Evolutionary conservation across 202 grass and related monocot species (phyloP), one percentile per base, ranked within the genome.

Genomic region (Dendrocalamus latiflorus): DNA sequence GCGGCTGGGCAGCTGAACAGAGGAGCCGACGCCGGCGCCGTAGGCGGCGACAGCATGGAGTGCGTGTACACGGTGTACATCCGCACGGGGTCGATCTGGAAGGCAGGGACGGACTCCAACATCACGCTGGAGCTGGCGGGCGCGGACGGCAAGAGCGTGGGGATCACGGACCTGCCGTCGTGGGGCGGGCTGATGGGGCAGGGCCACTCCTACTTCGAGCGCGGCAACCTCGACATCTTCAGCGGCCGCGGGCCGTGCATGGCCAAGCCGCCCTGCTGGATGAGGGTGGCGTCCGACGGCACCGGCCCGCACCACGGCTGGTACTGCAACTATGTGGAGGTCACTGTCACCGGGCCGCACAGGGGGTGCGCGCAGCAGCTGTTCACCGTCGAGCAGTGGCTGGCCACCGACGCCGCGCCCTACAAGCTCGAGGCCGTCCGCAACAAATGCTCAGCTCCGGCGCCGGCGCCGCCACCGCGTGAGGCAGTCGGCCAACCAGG

Each of bases 311-410:
- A 94, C 90, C 94, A 94, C 84, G 92, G 94, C 6, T 97, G 94
- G 92, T 97, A 97, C 86, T 94, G 94, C 88, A 97, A 94, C 88
- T 94, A 97, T 86, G 86, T 97, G 20, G 94, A 97, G 90, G 94
- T 94, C 77, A 93, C 94, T 38, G 66, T 84, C n/a, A n/a, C n/a
- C n/a, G n/a, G n/a, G n/a, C n/a, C n/a, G n/a, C n/a, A n/a, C n/a
- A n/a, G n/a, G n/a, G n/a, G n/a, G n/a, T n/a, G n/a, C n/a, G n/a
- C n/a, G n/a, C n/a, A n/a, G n/a, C n/a, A n/a, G n/a, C n/a, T n/a
- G n/a, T n/a, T n/a, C n/a, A n/a, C n/a, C n/a, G n/a, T n/a, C n/a
- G n/a, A n/a, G n/a, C n/a, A n/a, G n/a, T n/a, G n/a, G n/a, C n/a
- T n/a, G n/a, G n/a, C n/a, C n/a, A n/a, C n/a, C n/a, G n/a, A n/a